These are phyloP conservation scores for Psilocybe tampanensis DNA, from an alignment of 768 basidiomycete species.

Conservation along the genomic window DNA sequence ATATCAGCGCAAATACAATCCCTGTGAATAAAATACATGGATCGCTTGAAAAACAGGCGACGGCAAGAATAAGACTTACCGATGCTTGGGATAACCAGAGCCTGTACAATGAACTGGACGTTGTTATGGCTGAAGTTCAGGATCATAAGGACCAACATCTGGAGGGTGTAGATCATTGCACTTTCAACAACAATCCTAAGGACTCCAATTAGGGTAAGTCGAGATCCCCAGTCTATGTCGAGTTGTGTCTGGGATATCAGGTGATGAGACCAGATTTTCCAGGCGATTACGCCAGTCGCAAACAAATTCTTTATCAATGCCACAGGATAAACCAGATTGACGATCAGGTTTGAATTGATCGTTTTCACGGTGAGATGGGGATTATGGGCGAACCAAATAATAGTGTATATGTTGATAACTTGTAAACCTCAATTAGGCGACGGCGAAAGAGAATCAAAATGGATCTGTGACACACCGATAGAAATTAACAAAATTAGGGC, in stretches of 20 bases:
- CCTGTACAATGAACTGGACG: slow-evolving; percentile 15
- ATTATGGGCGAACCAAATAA: slow-evolving; percentile 23
- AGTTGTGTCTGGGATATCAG: slow-evolving; percentile 16
- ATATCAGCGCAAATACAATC: slow-evolving; percentile 17
- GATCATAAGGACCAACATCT: slow-evolving; percentile 18
- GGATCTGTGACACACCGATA: slow-evolving; percentile 12
- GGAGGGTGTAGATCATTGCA: slow-evolving; percentile 22
- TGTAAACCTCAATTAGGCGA: not conserved
- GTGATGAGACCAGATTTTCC: slow-evolving; percentile 26
- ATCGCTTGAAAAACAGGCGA: not conserved
- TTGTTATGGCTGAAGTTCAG: slow-evolving; percentile 11
- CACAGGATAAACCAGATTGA: slow-evolving; percentile 21
- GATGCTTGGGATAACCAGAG: slow-evolving; percentile 19
- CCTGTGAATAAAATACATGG: slow-evolving; percentile 1
- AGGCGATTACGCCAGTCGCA: slow-evolving; percentile 24
- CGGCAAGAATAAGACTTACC: slow-evolving; percentile 7
- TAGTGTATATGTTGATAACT: slow-evolving; percentile 16
- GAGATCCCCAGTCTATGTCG: slow-evolving; percentile 9
- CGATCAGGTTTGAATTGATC: slow-evolving; percentile 1
- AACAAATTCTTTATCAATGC: slow-evolving; percentile 25
- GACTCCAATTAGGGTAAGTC: slow-evolving; percentile 9
- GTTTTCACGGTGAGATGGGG: not conserved
- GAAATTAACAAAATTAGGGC: slow-evolving; percentile 14
- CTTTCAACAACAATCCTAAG: slow-evolving; percentile 23
- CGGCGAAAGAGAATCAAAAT: not conserved